Conservation (phyloP, 495 filamentous ascomycete species). For the Xylaria palmicola region DNA sequence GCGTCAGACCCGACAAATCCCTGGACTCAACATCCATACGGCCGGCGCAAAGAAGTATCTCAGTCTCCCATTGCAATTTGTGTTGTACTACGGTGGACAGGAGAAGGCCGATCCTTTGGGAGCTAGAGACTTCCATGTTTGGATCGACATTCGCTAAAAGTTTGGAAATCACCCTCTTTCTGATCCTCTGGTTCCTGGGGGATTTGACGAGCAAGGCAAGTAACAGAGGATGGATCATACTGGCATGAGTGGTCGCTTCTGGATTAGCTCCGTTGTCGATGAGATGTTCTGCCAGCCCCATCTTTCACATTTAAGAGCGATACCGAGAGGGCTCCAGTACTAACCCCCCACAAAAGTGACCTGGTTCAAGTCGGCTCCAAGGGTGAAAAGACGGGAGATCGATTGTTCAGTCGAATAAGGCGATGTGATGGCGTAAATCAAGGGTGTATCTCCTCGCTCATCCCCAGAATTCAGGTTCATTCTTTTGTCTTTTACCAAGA, state of each 20-base stretch:
- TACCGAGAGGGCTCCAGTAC: not conserved
- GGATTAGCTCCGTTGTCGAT: constrained; percentile 1
- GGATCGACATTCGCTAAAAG: not conserved
- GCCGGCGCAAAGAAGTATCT: not conserved
- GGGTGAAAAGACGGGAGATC: not conserved
- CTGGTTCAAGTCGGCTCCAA: not conserved
- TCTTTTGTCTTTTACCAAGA: not conserved
- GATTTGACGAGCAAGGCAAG: constrained; percentile 1
- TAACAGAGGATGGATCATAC: not conserved
- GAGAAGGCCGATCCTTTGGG: not conserved
- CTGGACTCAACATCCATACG: not conserved
- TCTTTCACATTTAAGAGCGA: not conserved
- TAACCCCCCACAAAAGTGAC: not conserved
- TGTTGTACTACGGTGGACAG: not conserved
- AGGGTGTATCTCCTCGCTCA: not conserved
- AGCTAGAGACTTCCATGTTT: not conserved
- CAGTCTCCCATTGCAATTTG: not conserved
- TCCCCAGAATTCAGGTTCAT: not conserved
- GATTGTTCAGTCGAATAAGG: constrained; percentile 1
- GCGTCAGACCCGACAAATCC: not conserved
- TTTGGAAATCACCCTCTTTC: not conserved
- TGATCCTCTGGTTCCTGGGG: not conserved
- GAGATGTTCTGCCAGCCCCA: not conserved
- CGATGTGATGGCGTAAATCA: not conserved
- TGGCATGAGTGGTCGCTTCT: not conserved